phyloP scores from a whole-genome alignment of 1,284 basidiomycete species.

The Ganoderma sp. region DNA sequence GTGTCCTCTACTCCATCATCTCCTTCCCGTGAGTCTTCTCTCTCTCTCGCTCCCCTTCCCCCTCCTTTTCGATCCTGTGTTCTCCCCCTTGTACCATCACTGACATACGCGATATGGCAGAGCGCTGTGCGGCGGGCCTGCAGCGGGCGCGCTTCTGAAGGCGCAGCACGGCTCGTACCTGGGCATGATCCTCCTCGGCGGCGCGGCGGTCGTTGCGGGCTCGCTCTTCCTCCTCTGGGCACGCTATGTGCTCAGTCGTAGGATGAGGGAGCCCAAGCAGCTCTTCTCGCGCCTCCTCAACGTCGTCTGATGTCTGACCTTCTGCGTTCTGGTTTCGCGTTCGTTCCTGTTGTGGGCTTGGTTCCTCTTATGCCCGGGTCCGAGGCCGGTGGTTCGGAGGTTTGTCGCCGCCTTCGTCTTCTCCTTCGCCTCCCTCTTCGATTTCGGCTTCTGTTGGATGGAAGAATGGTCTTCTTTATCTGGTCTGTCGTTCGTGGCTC shows the following conservation, averaged over 20 bases:
- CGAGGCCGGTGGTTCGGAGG: neutral
- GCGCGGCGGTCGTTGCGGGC: slow-evolving; percentile 59
- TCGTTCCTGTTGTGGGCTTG: no score
- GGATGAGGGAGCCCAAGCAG: slow-evolving; percentile 1
- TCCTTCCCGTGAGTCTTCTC: slow-evolving; percentile 64
- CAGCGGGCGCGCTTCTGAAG: slow-evolving; percentile 59
- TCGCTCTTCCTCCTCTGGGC: slow-evolving; percentile 59
- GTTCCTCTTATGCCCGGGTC: neutral
- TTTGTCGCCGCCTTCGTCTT: neutral
- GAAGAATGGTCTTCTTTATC: neutral
- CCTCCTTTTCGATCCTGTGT: neutral
- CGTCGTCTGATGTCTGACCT: neutral
- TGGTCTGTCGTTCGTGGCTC: neutral
- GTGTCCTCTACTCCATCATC: slow-evolving; percentile 63
- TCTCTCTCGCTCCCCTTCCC: neutral
- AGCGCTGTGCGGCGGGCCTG: slow-evolving; percentile 63
- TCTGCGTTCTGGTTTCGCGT: neutral
- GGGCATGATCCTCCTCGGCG: slow-evolving; percentile 62
- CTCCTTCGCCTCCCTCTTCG: neutral
- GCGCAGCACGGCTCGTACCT: slow-evolving; percentile 52
- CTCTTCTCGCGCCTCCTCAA: neutral
- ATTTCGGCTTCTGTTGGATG: neutral
- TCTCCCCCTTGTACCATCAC: no score
- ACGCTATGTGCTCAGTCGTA: slow-evolving; percentile 50
- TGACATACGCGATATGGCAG: slow-evolving; percentile 40